Conservation (phyloP, 2,329 filamentous ascomycete species). For the Colletotrichum lindemuthianum region DNA sequence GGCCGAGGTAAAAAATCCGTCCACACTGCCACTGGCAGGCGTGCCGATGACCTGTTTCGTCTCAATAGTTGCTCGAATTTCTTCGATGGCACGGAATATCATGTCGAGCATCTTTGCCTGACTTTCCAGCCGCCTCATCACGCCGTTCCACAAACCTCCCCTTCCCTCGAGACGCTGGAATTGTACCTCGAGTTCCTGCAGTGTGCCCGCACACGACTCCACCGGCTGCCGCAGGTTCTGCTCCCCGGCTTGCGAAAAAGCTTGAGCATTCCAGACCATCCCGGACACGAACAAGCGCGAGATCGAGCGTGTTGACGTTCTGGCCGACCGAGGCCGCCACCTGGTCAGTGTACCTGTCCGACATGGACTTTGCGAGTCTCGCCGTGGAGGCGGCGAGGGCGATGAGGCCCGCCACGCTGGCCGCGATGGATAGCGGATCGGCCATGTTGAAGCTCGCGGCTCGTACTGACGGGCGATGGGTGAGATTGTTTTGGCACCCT, state of each 20-base stretch:
- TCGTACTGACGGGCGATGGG: too few species aligned
- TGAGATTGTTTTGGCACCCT: too few species aligned
- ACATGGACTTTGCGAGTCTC: background rate
- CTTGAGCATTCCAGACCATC: background rate
- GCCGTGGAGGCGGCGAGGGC: background rate
- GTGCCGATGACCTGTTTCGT: background rate
- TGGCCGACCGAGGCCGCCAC: background rate
- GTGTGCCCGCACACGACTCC: background rate
- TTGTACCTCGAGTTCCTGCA: background rate
- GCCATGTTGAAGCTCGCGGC: background rate
- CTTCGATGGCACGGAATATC: background rate
- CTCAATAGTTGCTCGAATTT: background rate
- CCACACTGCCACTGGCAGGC: background rate
- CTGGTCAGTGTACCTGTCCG: slow-evolving; percentile 2
- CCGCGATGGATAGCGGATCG: slow-evolving; percentile 20
- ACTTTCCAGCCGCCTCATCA: background rate
- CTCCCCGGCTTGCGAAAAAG: background rate
- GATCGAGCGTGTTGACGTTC: background rate
- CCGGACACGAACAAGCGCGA: background rate
- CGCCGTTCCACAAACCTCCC: background rate
- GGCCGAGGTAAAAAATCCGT: too few species aligned
- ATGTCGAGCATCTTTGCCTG: slow-evolving; percentile 2
- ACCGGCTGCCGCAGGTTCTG: background rate
- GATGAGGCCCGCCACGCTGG: slow-evolving; percentile 12
- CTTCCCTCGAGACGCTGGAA: background rate